phyloP scores from a whole-genome alignment of 805 yeast genomes.

The Metschnikowia proteae region DNA sequence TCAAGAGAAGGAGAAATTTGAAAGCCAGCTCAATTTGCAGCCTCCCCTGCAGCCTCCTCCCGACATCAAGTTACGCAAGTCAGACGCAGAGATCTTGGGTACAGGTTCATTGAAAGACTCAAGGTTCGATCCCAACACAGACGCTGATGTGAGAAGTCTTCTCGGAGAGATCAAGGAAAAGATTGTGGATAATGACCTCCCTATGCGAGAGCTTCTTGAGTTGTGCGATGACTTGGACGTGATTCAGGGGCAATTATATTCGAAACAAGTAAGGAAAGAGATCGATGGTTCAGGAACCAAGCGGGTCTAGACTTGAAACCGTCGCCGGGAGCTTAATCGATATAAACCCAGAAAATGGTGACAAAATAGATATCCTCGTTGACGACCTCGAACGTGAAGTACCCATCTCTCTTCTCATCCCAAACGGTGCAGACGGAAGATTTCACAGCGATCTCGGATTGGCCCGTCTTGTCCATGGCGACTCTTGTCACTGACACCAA shows the following conservation, averaged over 20 bases:
- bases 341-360: conserved; percentile 17
- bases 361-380: conserved; percentile 21
- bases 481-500: conserved; percentile 44
- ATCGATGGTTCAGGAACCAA: neutral
- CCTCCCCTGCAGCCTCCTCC: neutral
- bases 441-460: conserved; percentile 23
- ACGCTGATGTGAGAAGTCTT: conserved; percentile 7
- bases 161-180: conserved; percentile 1
- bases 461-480: conserved; percentile 13
- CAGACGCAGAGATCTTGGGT: neutral
- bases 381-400: conserved; percentile 32
- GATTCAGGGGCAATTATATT: conserved; percentile 10
- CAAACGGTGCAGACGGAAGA: conserved; percentile 52
- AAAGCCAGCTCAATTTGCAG: conserved; percentile 8
- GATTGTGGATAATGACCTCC: neutral
- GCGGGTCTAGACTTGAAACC: neutral
- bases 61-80: neutral
- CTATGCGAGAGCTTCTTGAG: conserved; percentile 6
- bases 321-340: conserved; percentile 5
- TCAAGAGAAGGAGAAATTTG: conserved; percentile 6
- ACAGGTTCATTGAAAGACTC: neutral
- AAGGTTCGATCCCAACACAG: conserved; percentile 15
- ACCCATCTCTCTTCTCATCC: conserved; percentile 57
- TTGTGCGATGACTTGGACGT: conserved; percentile 15
- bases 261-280: neutral